These are phyloP conservation scores for Viscum album DNA, from an alignment of 177 flowering plant species.

Conservation along the genomic window DNA sequence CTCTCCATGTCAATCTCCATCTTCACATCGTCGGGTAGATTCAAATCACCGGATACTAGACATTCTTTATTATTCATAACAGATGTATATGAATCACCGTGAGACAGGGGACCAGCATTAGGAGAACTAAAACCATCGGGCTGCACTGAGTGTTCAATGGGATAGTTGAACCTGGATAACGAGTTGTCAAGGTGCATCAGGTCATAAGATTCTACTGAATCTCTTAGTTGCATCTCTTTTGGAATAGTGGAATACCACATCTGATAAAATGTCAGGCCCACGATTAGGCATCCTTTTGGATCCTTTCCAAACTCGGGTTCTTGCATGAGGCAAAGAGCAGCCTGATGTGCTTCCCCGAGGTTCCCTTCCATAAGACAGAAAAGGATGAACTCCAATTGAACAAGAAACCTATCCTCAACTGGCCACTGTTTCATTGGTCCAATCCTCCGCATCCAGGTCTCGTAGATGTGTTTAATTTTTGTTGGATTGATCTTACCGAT, in stretches of 20 bases:
- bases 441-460: conserved; percentile 41
- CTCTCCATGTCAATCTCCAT: conserved; percentile 11
- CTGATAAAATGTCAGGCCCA: conserved; percentile 52
- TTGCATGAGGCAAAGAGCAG: conserved; percentile 42
- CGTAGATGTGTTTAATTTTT: conserved; percentile 32
- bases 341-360: conserved; percentile 31
- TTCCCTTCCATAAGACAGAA: conserved; percentile 32
- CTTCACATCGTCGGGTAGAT: conserved; percentile 11
- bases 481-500: conserved; percentile 13
- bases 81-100: conserved; percentile 36
- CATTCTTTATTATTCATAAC: conserved; percentile 28
- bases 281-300: conserved; percentile 41
- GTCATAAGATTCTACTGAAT: conserved; percentile 14
- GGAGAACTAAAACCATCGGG: conserved; percentile 19
- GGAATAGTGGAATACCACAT: conserved; percentile 50
- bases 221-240: conserved; percentile 33
- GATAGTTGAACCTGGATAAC: conserved; percentile 11
- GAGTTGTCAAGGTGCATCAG: conserved; percentile 21
- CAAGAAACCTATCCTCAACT: conserved; percentile 29
- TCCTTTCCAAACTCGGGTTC: conserved; percentile 29
- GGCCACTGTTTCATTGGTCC: conserved; percentile 22
- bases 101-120: conserved; percentile 12
- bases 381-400: conserved; percentile 39
- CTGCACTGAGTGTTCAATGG: conserved; percentile 17
- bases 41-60: background rate